phyloP scores from a whole-genome alignment of 1,284 basidiomycete species.

The Inonotus hispidus region DNA sequence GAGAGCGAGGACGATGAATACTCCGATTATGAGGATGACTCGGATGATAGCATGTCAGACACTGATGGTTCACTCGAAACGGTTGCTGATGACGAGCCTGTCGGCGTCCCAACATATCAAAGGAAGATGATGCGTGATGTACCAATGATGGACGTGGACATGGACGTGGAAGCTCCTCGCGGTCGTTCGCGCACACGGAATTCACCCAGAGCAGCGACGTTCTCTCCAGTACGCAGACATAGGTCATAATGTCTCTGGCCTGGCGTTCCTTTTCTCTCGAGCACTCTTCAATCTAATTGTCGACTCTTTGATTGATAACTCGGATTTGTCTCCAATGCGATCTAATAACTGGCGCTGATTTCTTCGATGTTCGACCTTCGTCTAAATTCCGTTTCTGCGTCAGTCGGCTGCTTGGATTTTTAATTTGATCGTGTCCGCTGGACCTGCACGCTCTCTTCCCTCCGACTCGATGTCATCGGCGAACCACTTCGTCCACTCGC shows the following conservation, averaged over 20 bases:
- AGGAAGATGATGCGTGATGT: constrained; percentile 3
- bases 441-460: background rate
- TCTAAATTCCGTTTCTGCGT: background rate
- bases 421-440: background rate
- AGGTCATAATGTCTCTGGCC: background rate
- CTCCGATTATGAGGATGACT: constrained; percentile 19
- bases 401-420: background rate
- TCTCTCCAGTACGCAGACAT: constrained; percentile 9
- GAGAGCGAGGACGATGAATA: constrained; percentile 4
- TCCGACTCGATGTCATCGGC: constrained; percentile 2
- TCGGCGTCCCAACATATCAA: background rate
- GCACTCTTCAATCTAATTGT: background rate
- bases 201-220: constrained; percentile 5
- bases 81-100: constrained; percentile 6
- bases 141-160: background rate
- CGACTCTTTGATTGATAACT: background rate
- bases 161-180: constrained; percentile 9
- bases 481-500: background rate
- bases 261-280: background rate
- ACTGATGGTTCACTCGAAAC: constrained; percentile 12
- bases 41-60: constrained; percentile 30
- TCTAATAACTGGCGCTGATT: background rate
- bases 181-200: constrained; percentile 15
- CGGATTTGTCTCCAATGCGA: background rate
- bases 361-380: background rate